These are phyloP conservation scores for Prunus fruticosa DNA, from an alignment of 306 rosid genomes.

Conservation along the genomic window DNA sequence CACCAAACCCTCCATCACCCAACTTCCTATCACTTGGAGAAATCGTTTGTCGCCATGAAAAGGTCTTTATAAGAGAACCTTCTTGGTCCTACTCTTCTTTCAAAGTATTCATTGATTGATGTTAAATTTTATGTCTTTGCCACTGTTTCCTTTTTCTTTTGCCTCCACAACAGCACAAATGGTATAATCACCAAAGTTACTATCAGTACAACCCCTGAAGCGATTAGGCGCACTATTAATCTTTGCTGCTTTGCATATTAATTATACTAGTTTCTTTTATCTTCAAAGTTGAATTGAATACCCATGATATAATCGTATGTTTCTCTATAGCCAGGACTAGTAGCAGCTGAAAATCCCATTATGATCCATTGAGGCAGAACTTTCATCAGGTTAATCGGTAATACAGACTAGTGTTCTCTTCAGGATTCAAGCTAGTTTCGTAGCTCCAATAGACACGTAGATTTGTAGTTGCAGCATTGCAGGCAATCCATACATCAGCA, in stretches of 20 bases:
- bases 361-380: conserved; percentile 41
- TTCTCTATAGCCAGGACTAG: not conserved
- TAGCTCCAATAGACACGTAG: conserved; percentile 3
- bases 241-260: not conserved
- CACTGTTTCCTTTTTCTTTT: too few relatives aligned
- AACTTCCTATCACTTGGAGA: too few relatives aligned
- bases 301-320: not conserved
- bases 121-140: too few relatives aligned
- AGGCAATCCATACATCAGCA: not conserved
- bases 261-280: not conserved
- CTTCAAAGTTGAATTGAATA: not conserved
- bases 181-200: too few relatives aligned
- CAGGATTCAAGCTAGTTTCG: not conserved
- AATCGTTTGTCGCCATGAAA: too few relatives aligned
- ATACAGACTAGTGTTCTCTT: not conserved
- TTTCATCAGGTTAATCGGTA: not conserved
- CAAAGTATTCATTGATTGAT: too few relatives aligned
- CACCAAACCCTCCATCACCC: too few relatives aligned
- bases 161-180: too few relatives aligned
- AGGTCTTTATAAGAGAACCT: too few relatives aligned
- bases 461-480: not conserved
- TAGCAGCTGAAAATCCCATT: not conserved
- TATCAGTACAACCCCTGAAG: not conserved
- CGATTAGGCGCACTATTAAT: not conserved
- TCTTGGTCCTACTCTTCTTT: too few relatives aligned